Percentiles rank a stretch among this genome's conserved stretches.
Evolutionary conservation across 805 yeast species (phyloP).

Genomic region (Wilhelminamyces savonicus): DNA sequence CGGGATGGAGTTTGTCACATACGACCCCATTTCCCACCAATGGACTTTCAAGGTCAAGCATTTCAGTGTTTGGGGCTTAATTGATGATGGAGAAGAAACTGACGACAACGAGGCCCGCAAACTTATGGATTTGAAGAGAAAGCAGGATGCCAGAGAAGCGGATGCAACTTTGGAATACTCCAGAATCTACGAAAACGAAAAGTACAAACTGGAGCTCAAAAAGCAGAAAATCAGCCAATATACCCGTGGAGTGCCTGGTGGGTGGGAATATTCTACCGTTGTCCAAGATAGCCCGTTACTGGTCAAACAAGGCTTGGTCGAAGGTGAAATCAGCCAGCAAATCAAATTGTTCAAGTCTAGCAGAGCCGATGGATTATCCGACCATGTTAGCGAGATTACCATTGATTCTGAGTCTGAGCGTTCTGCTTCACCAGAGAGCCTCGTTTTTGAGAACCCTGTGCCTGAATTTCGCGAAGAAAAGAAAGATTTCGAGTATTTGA

Average conservation of each 20-base stretch:
- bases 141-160: constrained; percentile 37
- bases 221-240: constrained; percentile 24
- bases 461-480: constrained; percentile 6
- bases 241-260: constrained; percentile 31
- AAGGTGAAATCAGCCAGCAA: constrained; percentile 23
- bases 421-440: constrained; percentile 5
- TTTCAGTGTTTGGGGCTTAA: constrained; percentile 91
- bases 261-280: constrained; percentile 19
- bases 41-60: constrained; percentile 86
- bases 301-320: constrained; percentile 24
- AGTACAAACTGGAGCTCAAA: constrained; percentile 26
- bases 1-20: constrained; percentile 78
- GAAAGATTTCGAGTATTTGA: constrained; percentile 26
- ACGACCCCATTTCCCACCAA: constrained; percentile 64
- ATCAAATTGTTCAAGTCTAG: constrained; percentile 15
- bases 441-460: constrained; percentile 7
- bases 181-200: constrained; percentile 23
- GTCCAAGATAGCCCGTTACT: constrained; percentile 13
- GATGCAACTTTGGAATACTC: constrained; percentile 27
- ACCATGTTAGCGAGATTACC: constrained; percentile 26
- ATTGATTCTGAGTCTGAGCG: constrained; percentile 16
- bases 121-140: constrained; percentile 25
- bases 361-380: constrained; percentile 13
- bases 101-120: constrained; percentile 17
- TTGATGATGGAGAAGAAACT: constrained; percentile 29